Percentiles rank a stretch among this genome's conserved stretches.
Evolutionary conservation across 768 basidiomycete genomes (phyloP).

Genomic region (Tephrocybe sp.): DNA sequence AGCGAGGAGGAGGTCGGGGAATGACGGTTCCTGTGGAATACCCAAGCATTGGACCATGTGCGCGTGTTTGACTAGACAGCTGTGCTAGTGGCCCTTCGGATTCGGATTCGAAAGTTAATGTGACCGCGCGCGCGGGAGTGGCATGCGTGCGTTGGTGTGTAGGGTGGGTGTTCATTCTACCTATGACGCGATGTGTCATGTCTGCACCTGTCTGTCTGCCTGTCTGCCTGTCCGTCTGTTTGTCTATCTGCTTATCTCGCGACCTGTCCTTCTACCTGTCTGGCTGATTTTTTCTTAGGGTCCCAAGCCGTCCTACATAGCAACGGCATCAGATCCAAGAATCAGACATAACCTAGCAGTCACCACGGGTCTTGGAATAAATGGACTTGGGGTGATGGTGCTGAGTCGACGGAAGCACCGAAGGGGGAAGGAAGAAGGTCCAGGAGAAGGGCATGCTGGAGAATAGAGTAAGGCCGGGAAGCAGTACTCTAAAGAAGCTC

Average conservation of each 20-base stretch:
- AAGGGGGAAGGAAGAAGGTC: neutral
- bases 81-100: constrained; percentile 1
- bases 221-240: no score
- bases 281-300: no score
- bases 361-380: constrained; percentile 3
- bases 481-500: neutral
- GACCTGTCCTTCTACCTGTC: no score
- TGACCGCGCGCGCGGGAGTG: constrained; percentile 11
- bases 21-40: constrained; percentile 8
- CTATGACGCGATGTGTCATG: neutral
- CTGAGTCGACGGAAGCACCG: neutral
- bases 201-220: neutral
- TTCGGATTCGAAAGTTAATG: constrained; percentile 13
- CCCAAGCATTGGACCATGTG: neutral
- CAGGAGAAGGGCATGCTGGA: neutral
- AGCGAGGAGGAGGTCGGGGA: constrained; percentile 12
- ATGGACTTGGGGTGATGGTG: neutral
- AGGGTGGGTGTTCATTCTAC: neutral
- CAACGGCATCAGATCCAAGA: neutral
- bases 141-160: neutral
- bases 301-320: no score
- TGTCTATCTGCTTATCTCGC: no score
- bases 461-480: neutral
- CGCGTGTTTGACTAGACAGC: neutral
- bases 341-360: neutral